phyloP scores from a whole-genome alignment of 2,329 filamentous ascomycete species.

The Diplodia seriata region DNA sequence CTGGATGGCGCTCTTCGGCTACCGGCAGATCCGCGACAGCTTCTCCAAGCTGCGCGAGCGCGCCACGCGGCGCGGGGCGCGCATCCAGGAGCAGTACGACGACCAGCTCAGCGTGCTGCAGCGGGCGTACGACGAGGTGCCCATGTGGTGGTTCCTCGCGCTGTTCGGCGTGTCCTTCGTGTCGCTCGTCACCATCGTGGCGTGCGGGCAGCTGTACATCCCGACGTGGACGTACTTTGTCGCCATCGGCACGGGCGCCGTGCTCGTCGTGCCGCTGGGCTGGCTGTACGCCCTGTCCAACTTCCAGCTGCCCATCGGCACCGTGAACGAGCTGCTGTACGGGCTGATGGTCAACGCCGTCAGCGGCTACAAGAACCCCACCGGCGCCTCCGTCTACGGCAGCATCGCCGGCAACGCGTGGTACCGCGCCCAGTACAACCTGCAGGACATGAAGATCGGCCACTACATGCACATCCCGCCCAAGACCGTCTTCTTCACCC shows the following conservation, averaged over 20 bases:
- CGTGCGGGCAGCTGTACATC: slow-evolving; percentile 62
- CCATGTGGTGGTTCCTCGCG: slow-evolving; percentile 63
- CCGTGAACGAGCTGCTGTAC: slow-evolving; percentile 66
- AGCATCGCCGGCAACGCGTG: slow-evolving; percentile 67
- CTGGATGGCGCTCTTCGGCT: slow-evolving; percentile 66
- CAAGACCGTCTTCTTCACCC: slow-evolving; percentile 65
- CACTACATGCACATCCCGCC: slow-evolving; percentile 70
- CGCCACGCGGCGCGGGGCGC: neutral
- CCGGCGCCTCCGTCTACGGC: slow-evolving; percentile 65
- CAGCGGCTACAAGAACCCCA: slow-evolving; percentile 61
- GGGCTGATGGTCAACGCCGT: slow-evolving; percentile 65
- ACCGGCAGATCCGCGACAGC: slow-evolving; percentile 55
- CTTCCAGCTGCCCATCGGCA: slow-evolving; percentile 61
- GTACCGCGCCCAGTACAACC: slow-evolving; percentile 62
- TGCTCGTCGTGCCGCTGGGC: slow-evolving; percentile 64
- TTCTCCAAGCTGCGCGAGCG: slow-evolving; percentile 52
- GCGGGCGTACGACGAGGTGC: slow-evolving; percentile 64
- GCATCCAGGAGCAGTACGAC: slow-evolving; percentile 56
- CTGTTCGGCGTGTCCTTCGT: slow-evolving; percentile 60
- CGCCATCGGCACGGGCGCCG: slow-evolving; percentile 61
- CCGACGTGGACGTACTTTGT: slow-evolving; percentile 67
- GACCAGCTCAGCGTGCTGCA: slow-evolving; percentile 67
- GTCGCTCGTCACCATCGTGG: slow-evolving; percentile 60
- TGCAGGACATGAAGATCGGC: slow-evolving; percentile 68
- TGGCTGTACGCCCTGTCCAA: slow-evolving; percentile 68